Conservation (phyloP, 2,329 filamentous ascomycete species). For the Blumeria hordei region DNA sequence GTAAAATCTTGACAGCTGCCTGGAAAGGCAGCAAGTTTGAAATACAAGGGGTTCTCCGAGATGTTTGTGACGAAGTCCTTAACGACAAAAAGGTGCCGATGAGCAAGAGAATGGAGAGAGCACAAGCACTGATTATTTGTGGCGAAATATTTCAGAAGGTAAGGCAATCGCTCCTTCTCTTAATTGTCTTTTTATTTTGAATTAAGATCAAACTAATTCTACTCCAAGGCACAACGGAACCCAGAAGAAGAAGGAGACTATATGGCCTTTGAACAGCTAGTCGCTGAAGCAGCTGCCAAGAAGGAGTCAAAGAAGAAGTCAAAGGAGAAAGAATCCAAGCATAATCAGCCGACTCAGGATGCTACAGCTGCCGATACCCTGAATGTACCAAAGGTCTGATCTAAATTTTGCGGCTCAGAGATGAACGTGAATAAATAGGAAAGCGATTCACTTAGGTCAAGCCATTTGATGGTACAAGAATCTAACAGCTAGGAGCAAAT, state of each 20-base stretch:
- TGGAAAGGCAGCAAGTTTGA: slow-evolving; percentile 96
- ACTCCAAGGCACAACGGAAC: slow-evolving; percentile 50
- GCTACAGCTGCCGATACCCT: slow-evolving; percentile 17
- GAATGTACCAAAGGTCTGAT: slow-evolving; percentile 16
- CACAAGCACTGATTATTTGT: slow-evolving; percentile 68
- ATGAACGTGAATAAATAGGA: background rate
- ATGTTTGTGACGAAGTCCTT: slow-evolving; percentile 77
- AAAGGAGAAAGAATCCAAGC: slow-evolving; percentile 23
- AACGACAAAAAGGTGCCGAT: slow-evolving; percentile 56
- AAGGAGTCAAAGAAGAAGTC: slow-evolving; percentile 59
- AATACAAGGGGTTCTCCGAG: slow-evolving; percentile 83
- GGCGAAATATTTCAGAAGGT: slow-evolving; percentile 81
- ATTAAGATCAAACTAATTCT: slow-evolving; percentile 2
- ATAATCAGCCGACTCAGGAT: slow-evolving; percentile 8
- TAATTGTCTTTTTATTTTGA: background rate
- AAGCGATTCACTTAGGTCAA: too few relatives aligned
- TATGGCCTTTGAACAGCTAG: slow-evolving; percentile 94
- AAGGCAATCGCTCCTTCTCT: slow-evolving; percentile 7
- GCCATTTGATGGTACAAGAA: too few relatives aligned
- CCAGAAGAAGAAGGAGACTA: slow-evolving; percentile 96
- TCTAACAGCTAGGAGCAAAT: too few relatives aligned
- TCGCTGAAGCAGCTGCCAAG: slow-evolving; percentile 88
- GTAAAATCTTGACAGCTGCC: slow-evolving; percentile 90
- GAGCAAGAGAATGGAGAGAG: slow-evolving; percentile 70
- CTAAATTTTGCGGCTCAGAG: background rate